These are phyloP conservation scores for Zygosaccharomyces bisporus DNA, from an alignment of 805 yeast genomes.

Conservation along the genomic window DNA sequence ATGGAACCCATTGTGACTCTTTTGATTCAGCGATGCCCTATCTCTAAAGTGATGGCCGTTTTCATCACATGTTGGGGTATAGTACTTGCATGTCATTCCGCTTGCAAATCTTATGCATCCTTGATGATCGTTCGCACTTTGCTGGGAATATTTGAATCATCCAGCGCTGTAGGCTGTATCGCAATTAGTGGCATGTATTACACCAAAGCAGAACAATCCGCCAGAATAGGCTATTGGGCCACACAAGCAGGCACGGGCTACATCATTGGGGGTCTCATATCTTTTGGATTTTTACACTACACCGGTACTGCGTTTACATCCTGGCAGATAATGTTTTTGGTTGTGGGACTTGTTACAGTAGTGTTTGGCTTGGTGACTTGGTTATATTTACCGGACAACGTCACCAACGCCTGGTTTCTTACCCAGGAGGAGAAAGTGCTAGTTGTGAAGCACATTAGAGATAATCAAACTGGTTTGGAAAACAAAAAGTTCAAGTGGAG, in stretches of 20 bases:
- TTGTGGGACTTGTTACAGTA: slow-evolving; percentile 52
- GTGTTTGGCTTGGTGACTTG: slow-evolving; percentile 45
- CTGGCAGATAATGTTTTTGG: slow-evolving; percentile 61
- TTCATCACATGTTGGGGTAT: slow-evolving; percentile 54
- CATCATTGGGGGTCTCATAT: slow-evolving; percentile 44
- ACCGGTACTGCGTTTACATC: slow-evolving; percentile 41
- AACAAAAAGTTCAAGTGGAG: slow-evolving; percentile 43
- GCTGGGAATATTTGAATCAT: slow-evolving; percentile 52
- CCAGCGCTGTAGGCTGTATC: slow-evolving; percentile 54
- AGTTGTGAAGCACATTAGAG: slow-evolving; percentile 45
- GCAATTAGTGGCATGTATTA: slow-evolving; percentile 62
- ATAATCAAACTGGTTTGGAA: slow-evolving; percentile 50
- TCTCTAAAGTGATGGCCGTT: slow-evolving; percentile 47
- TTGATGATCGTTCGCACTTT: slow-evolving; percentile 53
- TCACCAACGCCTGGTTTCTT: slow-evolving; percentile 40
- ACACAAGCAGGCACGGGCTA: slow-evolving; percentile 53
- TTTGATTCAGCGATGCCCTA: slow-evolving; percentile 49
- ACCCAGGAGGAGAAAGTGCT: slow-evolving; percentile 42
- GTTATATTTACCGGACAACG: slow-evolving; percentile 50
- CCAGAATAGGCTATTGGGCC: slow-evolving; percentile 54
- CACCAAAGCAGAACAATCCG: slow-evolving; percentile 48
- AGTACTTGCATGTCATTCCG: slow-evolving; percentile 49
- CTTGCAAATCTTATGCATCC: slow-evolving; percentile 49
- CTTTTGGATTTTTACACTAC: slow-evolving; percentile 54
- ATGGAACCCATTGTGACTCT: slow-evolving; percentile 51